Evolutionary conservation across 768 basidiomycete species (phyloP).

Genomic region (Lentinula sp.): DNA sequence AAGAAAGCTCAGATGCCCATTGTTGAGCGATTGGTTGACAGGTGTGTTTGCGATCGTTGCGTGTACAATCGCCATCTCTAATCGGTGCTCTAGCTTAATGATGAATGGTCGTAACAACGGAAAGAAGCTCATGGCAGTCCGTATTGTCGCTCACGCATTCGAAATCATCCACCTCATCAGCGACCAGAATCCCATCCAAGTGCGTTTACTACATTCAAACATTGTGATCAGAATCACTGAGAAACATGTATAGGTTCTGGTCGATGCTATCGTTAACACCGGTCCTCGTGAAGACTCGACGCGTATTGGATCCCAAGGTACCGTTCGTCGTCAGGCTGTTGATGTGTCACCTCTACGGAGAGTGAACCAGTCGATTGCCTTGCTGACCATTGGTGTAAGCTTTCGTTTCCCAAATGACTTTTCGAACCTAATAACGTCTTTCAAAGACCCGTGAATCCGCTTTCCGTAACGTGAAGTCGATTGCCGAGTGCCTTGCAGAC

Average conservation of each 20-base stretch:
- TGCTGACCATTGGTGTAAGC: slow-evolving; percentile 93
- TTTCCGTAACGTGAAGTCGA: slow-evolving; percentile 99
- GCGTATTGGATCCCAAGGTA: slow-evolving; percentile 99
- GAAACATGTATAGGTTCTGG: slow-evolving; percentile 60
- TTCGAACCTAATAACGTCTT: not conserved
- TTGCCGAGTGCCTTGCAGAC: slow-evolving; percentile 98
- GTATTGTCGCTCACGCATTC: slow-evolving; percentile 98
- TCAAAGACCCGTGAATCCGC: slow-evolving; percentile 95
- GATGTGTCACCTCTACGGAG: slow-evolving; percentile 98
- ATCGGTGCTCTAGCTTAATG: slow-evolving; percentile 67
- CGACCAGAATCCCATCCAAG: slow-evolving; percentile 99
- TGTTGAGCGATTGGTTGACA: slow-evolving; percentile 98
- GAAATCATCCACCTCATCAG: slow-evolving; percentile 99
- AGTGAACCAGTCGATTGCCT: slow-evolving; percentile 95
- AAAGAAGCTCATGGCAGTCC: slow-evolving; percentile 97
- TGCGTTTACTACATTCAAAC: slow-evolving; percentile 26
- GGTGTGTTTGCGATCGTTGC: slow-evolving; percentile 40
- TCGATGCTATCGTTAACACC: slow-evolving; percentile 99
- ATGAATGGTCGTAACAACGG: slow-evolving; percentile 99
- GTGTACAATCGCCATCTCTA: not conserved
- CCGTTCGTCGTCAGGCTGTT: slow-evolving; percentile 98
- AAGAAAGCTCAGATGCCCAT: slow-evolving; percentile 99
- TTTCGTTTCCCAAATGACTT: not conserved
- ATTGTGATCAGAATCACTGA: not conserved
- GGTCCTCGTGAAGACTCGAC: slow-evolving; percentile 99